Evolutionary conservation across 345 rosid genomes (phyloP), one percentile per base, ranked within the genome.

Genomic region (Hibiscus syriacus): DNA sequence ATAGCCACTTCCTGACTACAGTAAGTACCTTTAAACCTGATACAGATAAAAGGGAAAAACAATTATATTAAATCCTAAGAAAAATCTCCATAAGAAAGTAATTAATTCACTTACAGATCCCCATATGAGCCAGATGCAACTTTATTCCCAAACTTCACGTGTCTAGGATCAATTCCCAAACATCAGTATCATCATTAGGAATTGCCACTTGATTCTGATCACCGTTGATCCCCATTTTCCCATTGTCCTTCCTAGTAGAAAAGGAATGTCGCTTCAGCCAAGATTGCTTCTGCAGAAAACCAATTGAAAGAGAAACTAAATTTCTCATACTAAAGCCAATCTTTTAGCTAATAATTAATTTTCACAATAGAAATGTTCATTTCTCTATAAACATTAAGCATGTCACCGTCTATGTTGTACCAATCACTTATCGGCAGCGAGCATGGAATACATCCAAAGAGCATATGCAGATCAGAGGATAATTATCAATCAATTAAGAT

Each of bases 101-200:
- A 52, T 12, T 17, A 56, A 26, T 46, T 38, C 9, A 86, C 98
- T 88, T 85, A 93, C 98, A 93, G 65, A 78, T 90, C 98, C 54
- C 98, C 97, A 79, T 93, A 93, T 68, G 98, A 84, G 63, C 98
- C 98, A 73, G 97, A 90, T 65, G 98, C 98, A 75, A 93, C 85
- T 81, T 83, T 89, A 72, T 68, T 82, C 74, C 82, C 97, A 68
- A 90, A 87, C 81, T 84, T 83, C 70, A 93, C 73, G 65, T 82
- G 69, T 72, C 76, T 73, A 26, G 87, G 83, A 78, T 93, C 87
- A 69, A 93, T 82, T 84, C 98, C 98, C 98, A 93, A 26, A 86
- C 98, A 80, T 93, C 97, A 66, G 87, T 87, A 74, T 94, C 96
- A 72, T 93, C 98, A 72, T 69, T 78, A 54, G 97, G 98, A 85